Percentiles rank a stretch among this genome's conserved stretches.
Conservation (phyloP, 148 eudicot species). For the Persicaria maculosa region DNA sequence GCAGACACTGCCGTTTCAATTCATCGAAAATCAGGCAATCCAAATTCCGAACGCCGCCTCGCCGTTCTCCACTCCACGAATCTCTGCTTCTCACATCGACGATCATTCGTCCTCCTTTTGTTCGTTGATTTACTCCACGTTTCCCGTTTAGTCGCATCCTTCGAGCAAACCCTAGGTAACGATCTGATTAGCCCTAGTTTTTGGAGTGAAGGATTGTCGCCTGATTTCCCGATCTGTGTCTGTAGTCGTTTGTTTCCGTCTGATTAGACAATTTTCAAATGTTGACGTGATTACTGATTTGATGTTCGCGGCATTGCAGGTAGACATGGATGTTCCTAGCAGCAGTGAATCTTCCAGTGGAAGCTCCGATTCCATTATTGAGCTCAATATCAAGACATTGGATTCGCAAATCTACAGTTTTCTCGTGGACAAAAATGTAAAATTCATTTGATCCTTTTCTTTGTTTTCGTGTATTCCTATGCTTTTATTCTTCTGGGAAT, state of each 20-base stretch:
- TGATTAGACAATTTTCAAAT: background rate
- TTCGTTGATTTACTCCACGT: background rate
- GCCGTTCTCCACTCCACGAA: background rate
- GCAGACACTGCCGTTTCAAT: background rate
- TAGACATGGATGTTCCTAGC: slow-evolving; percentile 45
- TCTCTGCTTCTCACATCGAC: background rate
- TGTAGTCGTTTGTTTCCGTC: background rate
- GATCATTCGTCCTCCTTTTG: slow-evolving; percentile 1
- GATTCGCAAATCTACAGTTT: slow-evolving; percentile 62
- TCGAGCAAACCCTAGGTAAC: slow-evolving; percentile 5
- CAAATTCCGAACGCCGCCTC: background rate
- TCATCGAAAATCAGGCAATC: background rate
- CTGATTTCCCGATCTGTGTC: background rate
- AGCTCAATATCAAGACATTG: slow-evolving; percentile 77
- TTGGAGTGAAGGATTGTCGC: background rate
- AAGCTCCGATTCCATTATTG: slow-evolving; percentile 45
- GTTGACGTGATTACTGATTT: background rate
- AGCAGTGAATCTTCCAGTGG: slow-evolving; percentile 35
- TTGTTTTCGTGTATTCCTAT: background rate
- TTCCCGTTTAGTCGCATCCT: slow-evolving; percentile 4
- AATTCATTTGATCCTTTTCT: background rate
- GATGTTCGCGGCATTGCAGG: slow-evolving; percentile 15
- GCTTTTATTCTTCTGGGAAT: background rate
- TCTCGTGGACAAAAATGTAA: slow-evolving; percentile 60
- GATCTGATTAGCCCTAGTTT: background rate